Base-by-base conservation (phyloP, 108 stramenopile species). In the Cylindrotheca closterium region DNA sequence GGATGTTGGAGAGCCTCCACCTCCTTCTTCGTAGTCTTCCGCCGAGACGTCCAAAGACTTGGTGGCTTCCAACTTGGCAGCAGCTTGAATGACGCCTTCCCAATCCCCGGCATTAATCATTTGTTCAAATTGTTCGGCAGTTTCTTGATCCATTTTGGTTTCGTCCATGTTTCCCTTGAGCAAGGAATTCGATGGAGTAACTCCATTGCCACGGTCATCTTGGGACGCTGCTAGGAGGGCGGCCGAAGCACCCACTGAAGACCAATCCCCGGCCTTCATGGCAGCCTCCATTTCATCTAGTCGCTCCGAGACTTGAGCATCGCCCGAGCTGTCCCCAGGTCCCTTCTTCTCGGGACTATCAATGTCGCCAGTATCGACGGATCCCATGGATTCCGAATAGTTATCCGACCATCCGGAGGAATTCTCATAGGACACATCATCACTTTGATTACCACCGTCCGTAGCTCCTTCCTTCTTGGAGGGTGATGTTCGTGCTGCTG, bases 21-120 rank as follows among this genome's bases (percentile, higher is more conserved):
- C 73, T 53, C 72, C 79, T 10, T 42, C 37, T 7, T 42, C 37
- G 15, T 87, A 82, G 57, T 93, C 89, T 7, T 42, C 37, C 37
- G 15, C 15, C 10, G 37, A 42, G 15, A 42, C 37, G 10, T 7
- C 15, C 7, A 42, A 10, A 7, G 37, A 15, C 15, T 42, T 42
- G 37, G 37, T 59, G 12, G 84, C 83, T 58, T 88, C 85, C 42
- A 84, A 91, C 45, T 77, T 73, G 24, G 86, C 86, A 22, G 90
- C 90, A 18, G 90, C 83, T 46, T 86, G 53, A 4, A 88, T 85
- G n/a, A 91, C 85, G 4, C 85, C 90, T 72, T 88, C 83, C 90
- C 90, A 91, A 74, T 91, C 85, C 15, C 90, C 87, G 21, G 79
- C 79, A 46, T 91, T 82, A 5, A 91, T 82, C 55, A 91, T 73